Conservation (phyloP, 345 rosid genomes). For the Brassica napus region DNA sequence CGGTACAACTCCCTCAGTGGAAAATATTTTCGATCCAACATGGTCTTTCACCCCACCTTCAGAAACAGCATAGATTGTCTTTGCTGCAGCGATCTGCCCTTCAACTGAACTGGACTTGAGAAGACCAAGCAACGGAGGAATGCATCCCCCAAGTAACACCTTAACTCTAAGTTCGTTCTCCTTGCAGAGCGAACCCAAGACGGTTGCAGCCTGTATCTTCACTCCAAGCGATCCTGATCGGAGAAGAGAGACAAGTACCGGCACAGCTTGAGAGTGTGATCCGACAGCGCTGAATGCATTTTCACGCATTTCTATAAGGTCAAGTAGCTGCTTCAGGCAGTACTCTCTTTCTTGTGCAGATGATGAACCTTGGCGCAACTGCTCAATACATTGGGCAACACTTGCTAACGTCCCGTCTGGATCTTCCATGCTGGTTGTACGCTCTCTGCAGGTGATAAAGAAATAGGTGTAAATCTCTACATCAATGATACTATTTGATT, state of each 20-base stretch:
- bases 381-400: constrained; percentile 99
- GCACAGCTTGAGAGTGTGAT: constrained; percentile 99
- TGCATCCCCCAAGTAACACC: constrained; percentile 98
- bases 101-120: constrained; percentile 94
- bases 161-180: constrained; percentile 97
- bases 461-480: constrained; percentile 6
- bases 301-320: constrained; percentile 90
- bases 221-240: constrained; percentile 93
- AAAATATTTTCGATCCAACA: constrained; percentile 96
- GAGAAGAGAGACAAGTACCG: constrained; percentile 98
- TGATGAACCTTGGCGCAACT: constrained; percentile 83
- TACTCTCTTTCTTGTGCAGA: constrained; percentile 89
- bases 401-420: constrained; percentile 98
- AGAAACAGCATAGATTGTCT: constrained; percentile 94
- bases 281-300: constrained; percentile 98
- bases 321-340: constrained; percentile 83
- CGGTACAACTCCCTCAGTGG: constrained; percentile 99
- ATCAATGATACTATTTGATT: background rate
- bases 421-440: constrained; percentile 95
- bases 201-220: constrained; percentile 93
- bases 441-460: constrained; percentile 62
- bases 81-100: constrained; percentile 96
- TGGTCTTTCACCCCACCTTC: constrained; percentile 96
- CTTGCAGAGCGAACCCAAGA: constrained; percentile 96
- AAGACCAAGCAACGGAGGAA: constrained; percentile 98